Evolutionary conservation across 805 yeast genomes (phyloP), one percentile per base, ranked within the genome.

Genomic region (Candida adriatica): DNA sequence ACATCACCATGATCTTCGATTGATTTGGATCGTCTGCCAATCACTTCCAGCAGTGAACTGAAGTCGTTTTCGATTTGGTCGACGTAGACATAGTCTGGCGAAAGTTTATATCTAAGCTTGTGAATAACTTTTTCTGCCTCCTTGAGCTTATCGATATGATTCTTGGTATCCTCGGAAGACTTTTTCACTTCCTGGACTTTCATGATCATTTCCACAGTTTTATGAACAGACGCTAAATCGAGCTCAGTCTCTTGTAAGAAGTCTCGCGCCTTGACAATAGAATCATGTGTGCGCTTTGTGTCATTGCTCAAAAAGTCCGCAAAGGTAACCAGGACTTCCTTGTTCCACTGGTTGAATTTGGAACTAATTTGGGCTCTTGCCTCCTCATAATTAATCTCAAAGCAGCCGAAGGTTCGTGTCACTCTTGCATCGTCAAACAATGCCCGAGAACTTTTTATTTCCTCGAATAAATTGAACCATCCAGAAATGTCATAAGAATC

Each of bases 61-160:
- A 64, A 49, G 32, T 71, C 75, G 30, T 59, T 62, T 10, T 70
- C 74, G 0, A 84, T 35, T 42, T 84, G 94, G 24, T 81, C 92
- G 28, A 59, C 60, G 48, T 61, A 72, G 1, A 77, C 39, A 80
- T 87, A 79, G 18, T 67, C 66, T 0, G 55, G 21, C 0, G 79
- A 70, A 30, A 73, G 66, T 15, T 59, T 61, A 38, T 56, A 68
- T 26, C 79, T 56, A n/a, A 63, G 57, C 18, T 65, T 61, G 2
- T 59, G 38, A 7, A 76, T 45, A 2, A 62, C 36, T 4, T 46
- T 43, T 34, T 75, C 80, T 5, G 42, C 48, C 2, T 49, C 8
- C 4, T 31, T 31, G 6, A 48, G 25, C 8, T 38, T 26, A 37
- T 6, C 29, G 21, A 29, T 36, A 28, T 23, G 42, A 34, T 6